phyloP scores from a whole-genome alignment of 176 grass and related monocot species.

The Zoysia japonica region DNA sequence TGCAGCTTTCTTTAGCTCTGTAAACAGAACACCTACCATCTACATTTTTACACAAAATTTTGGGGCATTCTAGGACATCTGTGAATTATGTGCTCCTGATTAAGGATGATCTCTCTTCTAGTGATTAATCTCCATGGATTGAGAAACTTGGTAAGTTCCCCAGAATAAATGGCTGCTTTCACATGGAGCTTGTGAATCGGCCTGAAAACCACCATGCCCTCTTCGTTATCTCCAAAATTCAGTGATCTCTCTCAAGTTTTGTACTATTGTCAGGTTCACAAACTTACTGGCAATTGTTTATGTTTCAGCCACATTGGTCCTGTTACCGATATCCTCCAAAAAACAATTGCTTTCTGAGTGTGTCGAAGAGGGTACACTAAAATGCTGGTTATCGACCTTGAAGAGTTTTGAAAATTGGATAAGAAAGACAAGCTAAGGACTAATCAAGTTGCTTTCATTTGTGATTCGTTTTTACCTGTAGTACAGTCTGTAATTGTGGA shows the following conservation, averaged over 20 bases:
- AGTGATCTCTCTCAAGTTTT: constrained; percentile 12
- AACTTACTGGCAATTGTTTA: neutral
- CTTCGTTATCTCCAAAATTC: constrained; percentile 2
- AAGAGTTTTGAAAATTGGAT: constrained; percentile 13
- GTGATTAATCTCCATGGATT: constrained; percentile 28
- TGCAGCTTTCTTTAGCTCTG: constrained; percentile 12
- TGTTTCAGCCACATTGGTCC: constrained; percentile 22
- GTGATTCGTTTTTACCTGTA: constrained; percentile 21
- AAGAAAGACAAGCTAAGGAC: neutral
- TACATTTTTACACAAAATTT: constrained; percentile 50
- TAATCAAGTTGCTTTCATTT: neutral
- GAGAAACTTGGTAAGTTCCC: constrained; percentile 24
- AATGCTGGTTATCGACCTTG: constrained; percentile 39
- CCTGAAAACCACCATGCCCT: neutral
- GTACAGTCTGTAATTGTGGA: constrained; percentile 30
- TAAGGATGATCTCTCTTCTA: constrained; percentile 1
- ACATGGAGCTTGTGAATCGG: constrained; percentile 29
- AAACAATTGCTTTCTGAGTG: constrained; percentile 29
- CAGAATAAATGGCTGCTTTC: constrained; percentile 23
- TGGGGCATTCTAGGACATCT: constrained; percentile 18
- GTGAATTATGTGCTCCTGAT: neutral
- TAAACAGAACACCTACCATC: constrained; percentile 15
- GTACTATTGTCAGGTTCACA: neutral
- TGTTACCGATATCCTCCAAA: constrained; percentile 20
- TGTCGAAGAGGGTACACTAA: constrained; percentile 23